phyloP scores from a whole-genome alignment of 345 rosid species.

The Eucalyptus tenuipes region DNA sequence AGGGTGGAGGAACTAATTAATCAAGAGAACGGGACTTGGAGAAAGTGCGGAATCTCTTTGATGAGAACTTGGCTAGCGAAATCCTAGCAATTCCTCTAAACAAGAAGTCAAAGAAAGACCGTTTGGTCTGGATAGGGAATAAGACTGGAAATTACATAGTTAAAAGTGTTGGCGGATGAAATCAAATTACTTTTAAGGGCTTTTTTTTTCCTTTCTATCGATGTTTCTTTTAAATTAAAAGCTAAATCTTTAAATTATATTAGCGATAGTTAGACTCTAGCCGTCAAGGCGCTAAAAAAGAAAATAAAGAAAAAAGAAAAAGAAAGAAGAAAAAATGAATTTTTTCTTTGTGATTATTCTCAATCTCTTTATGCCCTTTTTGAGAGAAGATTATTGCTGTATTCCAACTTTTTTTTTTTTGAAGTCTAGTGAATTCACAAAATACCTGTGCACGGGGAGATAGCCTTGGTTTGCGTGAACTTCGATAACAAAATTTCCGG shows the following conservation, averaged over 20 bases:
- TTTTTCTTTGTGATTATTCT: too few species aligned
- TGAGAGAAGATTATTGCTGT: fast-evolving
- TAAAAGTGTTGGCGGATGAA: background rate
- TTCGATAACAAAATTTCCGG: too few species aligned
- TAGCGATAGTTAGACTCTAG: fast-evolving
- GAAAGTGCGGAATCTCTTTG: background rate
- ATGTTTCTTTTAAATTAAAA: too few species aligned
- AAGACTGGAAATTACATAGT: background rate
- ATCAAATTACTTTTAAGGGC: background rate
- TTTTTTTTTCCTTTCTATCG: too few species aligned
- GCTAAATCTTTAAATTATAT: too few species aligned
- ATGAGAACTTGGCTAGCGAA: background rate
- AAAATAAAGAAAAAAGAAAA: too few species aligned
- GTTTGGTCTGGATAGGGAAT: too few species aligned
- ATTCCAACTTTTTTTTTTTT: too few species aligned
- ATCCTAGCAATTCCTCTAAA: background rate
- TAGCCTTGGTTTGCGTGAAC: fast-evolving
- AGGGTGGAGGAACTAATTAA: background rate
- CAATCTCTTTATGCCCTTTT: background rate
- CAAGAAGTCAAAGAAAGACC: background rate
- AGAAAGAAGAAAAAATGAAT: too few species aligned
- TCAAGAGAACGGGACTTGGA: background rate
- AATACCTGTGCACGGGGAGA: fast-evolving
- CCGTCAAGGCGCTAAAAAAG: fast-evolving
- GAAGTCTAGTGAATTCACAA: fast-evolving